These are phyloP conservation scores for Glarea lozoyensis DNA, from an alignment of 495 filamentous ascomycete genomes.

Conservation along the genomic window DNA sequence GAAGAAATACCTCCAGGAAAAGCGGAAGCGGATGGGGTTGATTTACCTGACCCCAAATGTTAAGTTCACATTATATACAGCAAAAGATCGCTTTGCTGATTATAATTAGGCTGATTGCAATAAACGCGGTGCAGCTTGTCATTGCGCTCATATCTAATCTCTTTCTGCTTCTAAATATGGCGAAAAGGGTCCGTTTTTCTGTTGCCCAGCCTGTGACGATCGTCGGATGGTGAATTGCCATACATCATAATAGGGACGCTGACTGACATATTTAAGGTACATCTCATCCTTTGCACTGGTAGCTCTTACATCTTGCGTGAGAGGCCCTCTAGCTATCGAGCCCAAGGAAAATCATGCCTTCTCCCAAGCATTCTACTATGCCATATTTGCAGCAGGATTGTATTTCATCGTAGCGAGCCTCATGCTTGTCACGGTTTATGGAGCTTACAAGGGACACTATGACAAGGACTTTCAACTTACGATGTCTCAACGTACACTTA, in stretches of 20 bases:
- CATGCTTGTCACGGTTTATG: conserved; percentile 60
- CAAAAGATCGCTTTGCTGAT: neutral
- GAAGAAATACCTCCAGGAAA: conserved; percentile 31
- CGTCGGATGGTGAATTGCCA: conserved; percentile 35
- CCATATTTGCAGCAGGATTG: conserved; percentile 60
- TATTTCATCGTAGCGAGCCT: conserved; percentile 69
- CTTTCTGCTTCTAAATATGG: conserved; percentile 76
- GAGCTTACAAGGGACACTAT: conserved; percentile 56
- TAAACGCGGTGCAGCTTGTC: conserved; percentile 67
- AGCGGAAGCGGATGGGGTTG: conserved; percentile 19
- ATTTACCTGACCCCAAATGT: conserved; percentile 63
- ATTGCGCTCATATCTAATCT: conserved; percentile 66
- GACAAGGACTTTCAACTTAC: conserved; percentile 63
- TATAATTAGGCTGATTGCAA: conserved; percentile 45
- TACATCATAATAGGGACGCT: neutral
- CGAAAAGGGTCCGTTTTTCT: conserved; percentile 63
- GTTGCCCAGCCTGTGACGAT: conserved; percentile 67
- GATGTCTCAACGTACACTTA: conserved; percentile 67
- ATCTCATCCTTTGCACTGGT: conserved; percentile 57
- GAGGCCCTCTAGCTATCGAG: conserved; percentile 36
- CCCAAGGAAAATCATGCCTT: conserved; percentile 41
- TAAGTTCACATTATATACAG: conserved; percentile 22
- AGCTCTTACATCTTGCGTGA: conserved; percentile 46
- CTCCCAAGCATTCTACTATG: conserved; percentile 76
- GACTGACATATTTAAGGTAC: conserved; percentile 30